A percentile compares a stretch with the other conserved stretches of the same genome.
phyloP scores from a whole-genome alignment of 352 stramenopile species.

The Phytopythium oedochilum region DNA sequence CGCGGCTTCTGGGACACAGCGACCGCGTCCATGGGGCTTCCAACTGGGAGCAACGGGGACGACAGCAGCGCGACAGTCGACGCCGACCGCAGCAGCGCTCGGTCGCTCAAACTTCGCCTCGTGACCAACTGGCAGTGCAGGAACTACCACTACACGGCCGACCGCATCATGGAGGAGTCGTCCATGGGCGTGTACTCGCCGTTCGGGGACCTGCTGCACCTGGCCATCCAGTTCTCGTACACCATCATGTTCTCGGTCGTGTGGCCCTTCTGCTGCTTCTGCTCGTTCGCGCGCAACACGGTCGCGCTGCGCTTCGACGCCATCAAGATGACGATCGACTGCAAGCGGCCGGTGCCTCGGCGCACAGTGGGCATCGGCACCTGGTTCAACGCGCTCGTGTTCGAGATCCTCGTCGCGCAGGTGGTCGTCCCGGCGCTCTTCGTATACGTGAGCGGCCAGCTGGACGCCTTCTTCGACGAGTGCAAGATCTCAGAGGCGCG shows the following conservation, averaged over 20 bases:
- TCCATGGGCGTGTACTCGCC: constrained; percentile 58
- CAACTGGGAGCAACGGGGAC: neutral
- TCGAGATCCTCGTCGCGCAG: constrained; percentile 45
- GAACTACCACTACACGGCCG: constrained; percentile 52
- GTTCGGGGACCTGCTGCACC: constrained; percentile 44
- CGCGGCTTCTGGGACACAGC: constrained; percentile 24
- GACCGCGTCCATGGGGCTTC: neutral
- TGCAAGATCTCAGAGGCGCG: constrained; percentile 29
- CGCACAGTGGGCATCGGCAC: constrained; percentile 50
- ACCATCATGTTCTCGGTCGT: constrained; percentile 67
- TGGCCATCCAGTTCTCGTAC: constrained; percentile 70
- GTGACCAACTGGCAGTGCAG: constrained; percentile 57
- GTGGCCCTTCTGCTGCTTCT: constrained; percentile 58
- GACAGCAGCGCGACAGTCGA: neutral
- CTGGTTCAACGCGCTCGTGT: constrained; percentile 47
- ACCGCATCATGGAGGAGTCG: constrained; percentile 50
- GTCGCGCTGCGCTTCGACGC: constrained; percentile 52
- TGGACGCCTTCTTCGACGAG: constrained; percentile 41
- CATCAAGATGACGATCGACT: constrained; percentile 67
- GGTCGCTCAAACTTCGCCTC: constrained; percentile 19
- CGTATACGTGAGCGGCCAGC: constrained; percentile 60
- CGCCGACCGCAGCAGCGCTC: constrained; percentile 4
- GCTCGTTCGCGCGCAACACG: constrained; percentile 41
- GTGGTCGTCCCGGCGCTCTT: constrained; percentile 49
- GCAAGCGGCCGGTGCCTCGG: constrained; percentile 43